Base-by-base conservation (phyloP, 768 basidiomycete species). In the Mycena latifolia region DNA sequence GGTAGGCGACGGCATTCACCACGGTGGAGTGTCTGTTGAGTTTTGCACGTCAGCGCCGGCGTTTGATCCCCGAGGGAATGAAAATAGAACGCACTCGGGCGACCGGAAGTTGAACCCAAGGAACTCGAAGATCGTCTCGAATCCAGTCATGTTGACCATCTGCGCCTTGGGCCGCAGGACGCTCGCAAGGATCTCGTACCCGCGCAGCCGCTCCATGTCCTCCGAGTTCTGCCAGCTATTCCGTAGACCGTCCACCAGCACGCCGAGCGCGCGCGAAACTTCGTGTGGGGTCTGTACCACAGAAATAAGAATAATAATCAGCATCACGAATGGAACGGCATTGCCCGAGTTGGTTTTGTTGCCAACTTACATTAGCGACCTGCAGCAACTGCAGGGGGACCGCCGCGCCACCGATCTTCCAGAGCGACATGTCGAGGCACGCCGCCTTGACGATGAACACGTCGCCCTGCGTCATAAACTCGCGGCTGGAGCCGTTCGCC, bases 191-290 rank as follows among this genome's bases (percentile, higher is more conserved):
- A 95, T 89, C 57, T 97, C 96, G 71, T 96, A 98, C 12, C 95
- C 96, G 58, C 95, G 88, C 58, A 95, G 78, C 35, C 91, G 84
- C 74, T 97, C 96, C 91, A 96, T 95, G 70, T 98, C 96, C 74
- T 96, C 96, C 37, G 93, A 96, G 72, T 94, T 95, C 72, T 93
- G 88, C 96, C 96, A 98, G 71, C 88, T 93, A 69, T 92, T 90
- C 68, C 88, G 88, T 48, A 98, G 75, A 3, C 92, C 88, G 70
- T 96, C 94, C 11, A 88, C 85, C 24, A 97, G 77, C 28, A 96
- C 87, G 5, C 89, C 81, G 8, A 96, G 76, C 0, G 93, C 85
- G 18, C 90, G 81, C 0, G 92, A 92, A 3, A 97, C 71, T 69
- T 96, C 94, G 66, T 93, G 92, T 0, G 89, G 78, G 0, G 88